phyloP scores from a whole-genome alignment of 2,329 filamentous ascomycete genomes.

The Ophiostoma pallidulum region DNA sequence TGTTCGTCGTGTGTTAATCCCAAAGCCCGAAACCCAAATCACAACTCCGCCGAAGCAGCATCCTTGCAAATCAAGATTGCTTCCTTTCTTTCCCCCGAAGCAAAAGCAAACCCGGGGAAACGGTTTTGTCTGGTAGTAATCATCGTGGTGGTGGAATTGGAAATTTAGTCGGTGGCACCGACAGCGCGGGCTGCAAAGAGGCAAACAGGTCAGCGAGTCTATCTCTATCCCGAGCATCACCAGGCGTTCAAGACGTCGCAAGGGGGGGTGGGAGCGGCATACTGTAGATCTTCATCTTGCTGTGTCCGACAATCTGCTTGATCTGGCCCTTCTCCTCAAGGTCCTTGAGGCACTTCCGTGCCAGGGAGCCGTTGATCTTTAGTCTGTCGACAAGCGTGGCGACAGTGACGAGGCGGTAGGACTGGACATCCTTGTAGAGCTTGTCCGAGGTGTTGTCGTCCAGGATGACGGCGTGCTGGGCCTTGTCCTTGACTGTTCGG shows the following conservation, averaged over 20 bases:
- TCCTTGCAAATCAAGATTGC: slow-evolving; percentile 7
- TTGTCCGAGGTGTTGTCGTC: slow-evolving; percentile 97
- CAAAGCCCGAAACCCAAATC: slow-evolving; percentile 9
- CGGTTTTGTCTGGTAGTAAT: slow-evolving; percentile 14
- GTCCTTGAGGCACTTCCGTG: slow-evolving; percentile 78
- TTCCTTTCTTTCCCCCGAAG: slow-evolving; percentile 2
- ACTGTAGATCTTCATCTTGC: slow-evolving; percentile 98
- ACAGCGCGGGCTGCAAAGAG: slow-evolving; percentile 47
- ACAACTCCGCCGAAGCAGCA: slow-evolving; percentile 13
- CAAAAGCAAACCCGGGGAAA: background rate
- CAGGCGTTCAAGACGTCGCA: no score
- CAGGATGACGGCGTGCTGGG: slow-evolving; percentile 97
- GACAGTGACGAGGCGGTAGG: slow-evolving; percentile 98
- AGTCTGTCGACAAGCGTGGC: slow-evolving; percentile 97
- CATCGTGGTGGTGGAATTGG: slow-evolving; percentile 8
- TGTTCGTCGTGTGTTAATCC: no score
- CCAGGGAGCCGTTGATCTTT: slow-evolving; percentile 99
- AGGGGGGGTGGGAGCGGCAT: slow-evolving; percentile 33
- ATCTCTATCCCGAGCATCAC: no score
- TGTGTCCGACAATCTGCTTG: slow-evolving; percentile 94
- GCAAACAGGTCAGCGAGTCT: no score
- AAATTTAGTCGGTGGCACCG: slow-evolving; percentile 38
- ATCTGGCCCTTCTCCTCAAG: slow-evolving; percentile 98
- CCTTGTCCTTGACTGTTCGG: slow-evolving; percentile 92
- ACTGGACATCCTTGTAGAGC: slow-evolving; percentile 99